These are phyloP conservation scores for Syzygium aromaticum DNA, from an alignment of 345 rosid genomes.

Conservation along the genomic window DNA sequence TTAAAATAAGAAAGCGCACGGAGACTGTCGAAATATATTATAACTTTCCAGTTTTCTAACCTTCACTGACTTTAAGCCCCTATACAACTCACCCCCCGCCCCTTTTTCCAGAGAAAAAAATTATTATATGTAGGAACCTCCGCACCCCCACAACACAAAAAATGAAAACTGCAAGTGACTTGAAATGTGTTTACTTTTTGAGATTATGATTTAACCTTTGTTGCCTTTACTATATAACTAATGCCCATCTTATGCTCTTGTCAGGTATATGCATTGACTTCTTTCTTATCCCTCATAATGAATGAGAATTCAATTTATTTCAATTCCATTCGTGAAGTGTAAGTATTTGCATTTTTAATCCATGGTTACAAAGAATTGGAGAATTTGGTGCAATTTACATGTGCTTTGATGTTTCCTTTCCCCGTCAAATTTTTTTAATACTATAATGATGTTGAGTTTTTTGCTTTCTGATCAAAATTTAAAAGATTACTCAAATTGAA, in stretches of 20 bases:
- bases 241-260: neutral
- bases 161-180: neutral
- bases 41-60: neutral
- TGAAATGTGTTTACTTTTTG: neutral
- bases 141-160: neutral
- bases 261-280: conserved; percentile 90
- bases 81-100: neutral
- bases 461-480: neutral
- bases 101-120: neutral
- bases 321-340: conserved; percentile 96
- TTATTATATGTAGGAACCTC: neutral
- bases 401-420: neutral
- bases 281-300: conserved; percentile 71
- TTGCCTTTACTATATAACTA: neutral
- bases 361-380: neutral
- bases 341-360: conserved; percentile 20
- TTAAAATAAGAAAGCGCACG: neutral
- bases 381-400: neutral
- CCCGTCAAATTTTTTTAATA: neutral
- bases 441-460: neutral
- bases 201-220: neutral
- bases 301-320: conserved; percentile 73
- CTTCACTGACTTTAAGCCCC: neutral
- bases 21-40: neutral
- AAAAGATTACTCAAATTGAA: neutral